Percentiles rank a stretch among this genome's conserved stretches.
Conservation (phyloP, 1,284 basidiomycete species). For the Kalmanozyma brasiliensis region DNA sequence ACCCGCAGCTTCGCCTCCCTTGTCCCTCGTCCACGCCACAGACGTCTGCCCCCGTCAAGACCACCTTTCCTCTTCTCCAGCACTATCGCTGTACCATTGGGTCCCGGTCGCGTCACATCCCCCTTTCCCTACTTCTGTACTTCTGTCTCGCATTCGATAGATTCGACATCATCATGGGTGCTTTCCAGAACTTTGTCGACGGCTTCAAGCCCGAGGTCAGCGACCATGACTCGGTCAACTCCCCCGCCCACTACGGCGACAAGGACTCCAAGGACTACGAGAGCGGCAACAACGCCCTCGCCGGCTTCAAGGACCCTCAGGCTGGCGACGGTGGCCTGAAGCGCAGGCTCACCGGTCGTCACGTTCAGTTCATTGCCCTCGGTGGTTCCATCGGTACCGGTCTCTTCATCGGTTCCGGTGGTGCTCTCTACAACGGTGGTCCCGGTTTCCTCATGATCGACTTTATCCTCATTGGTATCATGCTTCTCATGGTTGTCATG, state of each 20-base stretch:
- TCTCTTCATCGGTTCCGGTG: slow-evolving; percentile 70
- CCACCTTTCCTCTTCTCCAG: too few species aligned
- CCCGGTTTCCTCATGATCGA: slow-evolving; percentile 69
- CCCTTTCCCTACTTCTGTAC: neutral
- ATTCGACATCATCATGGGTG: slow-evolving; percentile 38
- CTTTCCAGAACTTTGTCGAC: slow-evolving; percentile 46
- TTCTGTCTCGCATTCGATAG: neutral
- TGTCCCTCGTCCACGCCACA: too few species aligned
- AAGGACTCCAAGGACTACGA: slow-evolving; percentile 45
- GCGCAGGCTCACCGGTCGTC: slow-evolving; percentile 53
- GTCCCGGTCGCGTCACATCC: neutral
- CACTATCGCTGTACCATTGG: too few species aligned
- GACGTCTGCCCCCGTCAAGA: too few species aligned
- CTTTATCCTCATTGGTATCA: slow-evolving; percentile 61
- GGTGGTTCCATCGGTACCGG: slow-evolving; percentile 71
- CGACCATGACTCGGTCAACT: slow-evolving; percentile 14
- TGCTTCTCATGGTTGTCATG: slow-evolving; percentile 69
- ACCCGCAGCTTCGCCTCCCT: too few species aligned
- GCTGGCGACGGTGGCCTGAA: slow-evolving; percentile 46
- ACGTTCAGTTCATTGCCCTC: slow-evolving; percentile 63
- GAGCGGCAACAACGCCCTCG: slow-evolving; percentile 18
- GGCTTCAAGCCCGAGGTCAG: slow-evolving; percentile 54
- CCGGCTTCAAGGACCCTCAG: slow-evolving; percentile 37
- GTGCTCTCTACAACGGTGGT: slow-evolving; percentile 70
- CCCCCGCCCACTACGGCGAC: slow-evolving; percentile 20